These are phyloP conservation scores for Imleria badia DNA, from an alignment of 768 basidiomycete genomes.

Conservation along the genomic window DNA sequence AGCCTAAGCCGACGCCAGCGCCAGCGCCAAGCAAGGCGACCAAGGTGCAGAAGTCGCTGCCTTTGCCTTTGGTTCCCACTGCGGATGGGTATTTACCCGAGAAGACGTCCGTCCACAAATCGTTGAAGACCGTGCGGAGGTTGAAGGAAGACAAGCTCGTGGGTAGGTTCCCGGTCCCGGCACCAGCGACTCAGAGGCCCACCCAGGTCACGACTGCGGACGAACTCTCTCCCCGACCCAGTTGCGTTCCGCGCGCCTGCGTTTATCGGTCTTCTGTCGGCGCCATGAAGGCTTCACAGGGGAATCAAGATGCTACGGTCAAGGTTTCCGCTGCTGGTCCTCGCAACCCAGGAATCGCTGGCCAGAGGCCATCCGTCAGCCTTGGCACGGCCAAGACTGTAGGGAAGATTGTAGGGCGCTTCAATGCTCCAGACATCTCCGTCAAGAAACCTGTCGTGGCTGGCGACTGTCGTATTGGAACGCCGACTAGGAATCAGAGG, in stretches of 20 bases:
- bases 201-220: not conserved
- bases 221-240: not conserved
- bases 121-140: not conserved
- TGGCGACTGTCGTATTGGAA: not conserved
- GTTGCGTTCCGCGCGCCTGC: not conserved
- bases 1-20: not conserved
- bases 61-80: not conserved
- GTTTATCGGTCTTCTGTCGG: not conserved
- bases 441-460: not conserved
- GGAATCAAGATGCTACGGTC: not conserved
- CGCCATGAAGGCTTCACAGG: not conserved
- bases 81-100: too few species aligned
- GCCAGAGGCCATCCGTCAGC: not conserved
- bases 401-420: not conserved
- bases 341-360: not conserved
- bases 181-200: not conserved
- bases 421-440: not conserved
- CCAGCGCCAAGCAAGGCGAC: not conserved
- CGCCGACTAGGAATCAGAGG: not conserved
- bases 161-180: not conserved
- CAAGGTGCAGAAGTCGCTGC: not conserved
- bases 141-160: not conserved
- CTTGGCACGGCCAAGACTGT: not conserved
- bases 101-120: not conserved
- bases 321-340: not conserved